Conservation (phyloP, 2,329 filamentous ascomycete genomes). For the Thelonectria rubi region DNA sequence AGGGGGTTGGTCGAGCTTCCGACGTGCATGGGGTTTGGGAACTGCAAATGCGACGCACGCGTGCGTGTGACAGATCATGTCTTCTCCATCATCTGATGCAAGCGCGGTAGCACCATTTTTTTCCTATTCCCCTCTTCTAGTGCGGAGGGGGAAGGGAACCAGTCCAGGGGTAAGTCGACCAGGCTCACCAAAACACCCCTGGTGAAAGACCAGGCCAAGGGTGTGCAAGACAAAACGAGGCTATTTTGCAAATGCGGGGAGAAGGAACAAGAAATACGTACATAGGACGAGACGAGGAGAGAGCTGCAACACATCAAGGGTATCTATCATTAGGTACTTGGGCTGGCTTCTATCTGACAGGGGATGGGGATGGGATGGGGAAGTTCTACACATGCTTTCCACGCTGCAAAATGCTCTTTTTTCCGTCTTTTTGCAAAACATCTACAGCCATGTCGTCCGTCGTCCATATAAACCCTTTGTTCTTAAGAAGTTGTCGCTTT, state of each 20-base stretch:
- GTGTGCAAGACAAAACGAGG: background rate
- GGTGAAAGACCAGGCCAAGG: background rate
- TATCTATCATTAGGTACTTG: conserved; percentile 24
- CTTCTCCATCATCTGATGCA: conserved; percentile 17
- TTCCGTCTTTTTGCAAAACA: background rate
- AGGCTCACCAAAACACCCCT: background rate
- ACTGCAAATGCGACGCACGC: background rate
- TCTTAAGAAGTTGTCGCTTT: background rate
- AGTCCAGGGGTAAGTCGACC: background rate
- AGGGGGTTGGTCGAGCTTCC: conserved; percentile 5
- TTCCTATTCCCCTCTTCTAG: conserved; percentile 1
- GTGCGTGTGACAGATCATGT: conserved; percentile 21
- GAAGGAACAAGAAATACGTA: background rate
- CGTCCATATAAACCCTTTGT: conserved; percentile 15
- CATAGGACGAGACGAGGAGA: background rate
- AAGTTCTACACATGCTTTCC: conserved; percentile 24
- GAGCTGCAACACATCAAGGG: conserved; percentile 24
- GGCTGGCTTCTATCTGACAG: conserved; percentile 25
- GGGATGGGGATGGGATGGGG: conserved; percentile 12
- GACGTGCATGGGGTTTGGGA: background rate
- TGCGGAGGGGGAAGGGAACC: background rate
- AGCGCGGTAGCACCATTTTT: conserved; percentile 9
- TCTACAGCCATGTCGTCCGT: conserved; percentile 20
- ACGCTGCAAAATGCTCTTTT: conserved; percentile 14
- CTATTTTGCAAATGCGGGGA: background rate